Conservation (phyloP, 768 basidiomycete species). For the Gymnopilus dilepis region DNA sequence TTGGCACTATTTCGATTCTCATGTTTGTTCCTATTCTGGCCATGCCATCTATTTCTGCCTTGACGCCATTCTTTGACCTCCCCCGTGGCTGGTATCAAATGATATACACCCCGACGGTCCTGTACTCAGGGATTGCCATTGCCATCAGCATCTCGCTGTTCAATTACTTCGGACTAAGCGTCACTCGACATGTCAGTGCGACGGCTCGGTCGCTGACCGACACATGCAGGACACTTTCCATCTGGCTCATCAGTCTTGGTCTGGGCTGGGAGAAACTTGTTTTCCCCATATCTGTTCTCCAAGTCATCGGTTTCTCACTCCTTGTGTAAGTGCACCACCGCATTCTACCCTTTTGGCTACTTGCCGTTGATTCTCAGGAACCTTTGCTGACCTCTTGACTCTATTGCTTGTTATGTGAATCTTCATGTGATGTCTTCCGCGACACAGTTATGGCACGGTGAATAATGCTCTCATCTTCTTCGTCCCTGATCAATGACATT, state of each 20-base stretch:
- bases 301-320: conserved; percentile 83
- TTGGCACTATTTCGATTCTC: conserved; percentile 82
- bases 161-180: conserved; percentile 91
- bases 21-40: conserved; percentile 83
- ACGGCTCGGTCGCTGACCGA: conserved; percentile 92
- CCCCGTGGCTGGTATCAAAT: conserved; percentile 90
- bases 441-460: conserved; percentile 82
- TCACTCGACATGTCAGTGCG: conserved; percentile 92
- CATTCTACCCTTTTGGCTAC: neutral
- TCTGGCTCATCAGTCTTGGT: conserved; percentile 91
- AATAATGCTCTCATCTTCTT: conserved; percentile 27
- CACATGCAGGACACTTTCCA: conserved; percentile 93
- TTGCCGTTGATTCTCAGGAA: conserved; percentile 7
- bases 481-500: conserved; percentile 11
- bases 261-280: conserved; percentile 90
- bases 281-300: conserved; percentile 82
- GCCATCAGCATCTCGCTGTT: conserved; percentile 79
- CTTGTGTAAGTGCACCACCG: conserved; percentile 72
- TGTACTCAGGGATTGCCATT: conserved; percentile 72
- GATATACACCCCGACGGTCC: conserved; percentile 73
- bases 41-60: conserved; percentile 64
- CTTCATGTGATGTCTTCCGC: conserved; percentile 11
- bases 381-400: conserved; percentile 13
- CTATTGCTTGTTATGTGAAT: conserved; percentile 9
- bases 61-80: conserved; percentile 84